phyloP scores from a whole-genome alignment of 352 stramenopile species.

The Globisporangium mamillatum region DNA sequence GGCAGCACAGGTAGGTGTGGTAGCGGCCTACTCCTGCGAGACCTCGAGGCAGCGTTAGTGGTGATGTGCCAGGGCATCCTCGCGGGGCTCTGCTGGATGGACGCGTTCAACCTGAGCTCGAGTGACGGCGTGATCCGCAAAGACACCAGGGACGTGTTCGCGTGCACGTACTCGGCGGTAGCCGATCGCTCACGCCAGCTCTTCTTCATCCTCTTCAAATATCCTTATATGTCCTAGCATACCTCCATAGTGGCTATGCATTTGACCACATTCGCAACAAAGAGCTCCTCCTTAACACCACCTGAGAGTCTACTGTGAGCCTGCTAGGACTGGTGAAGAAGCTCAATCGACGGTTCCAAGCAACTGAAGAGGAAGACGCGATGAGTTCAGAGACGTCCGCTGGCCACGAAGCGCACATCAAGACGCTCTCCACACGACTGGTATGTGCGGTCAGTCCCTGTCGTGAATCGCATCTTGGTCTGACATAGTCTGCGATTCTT shows the following conservation, averaged over 20 bases:
- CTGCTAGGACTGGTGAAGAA: constrained; percentile 50
- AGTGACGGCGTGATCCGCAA: constrained; percentile 17
- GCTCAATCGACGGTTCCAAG: constrained; percentile 22
- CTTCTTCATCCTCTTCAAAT: constrained; percentile 76
- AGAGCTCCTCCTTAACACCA: constrained; percentile 12
- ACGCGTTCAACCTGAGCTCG: constrained; percentile 49
- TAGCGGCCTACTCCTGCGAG: constrained; percentile 6
- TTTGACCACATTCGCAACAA: too few relatives aligned
- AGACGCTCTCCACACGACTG: constrained; percentile 24
- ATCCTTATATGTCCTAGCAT: constrained; percentile 19
- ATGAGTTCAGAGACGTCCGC: background rate
- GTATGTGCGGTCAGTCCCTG: constrained; percentile 9
- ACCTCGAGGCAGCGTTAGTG: constrained; percentile 40
- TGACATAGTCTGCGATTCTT: background rate
- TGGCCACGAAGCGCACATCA: background rate
- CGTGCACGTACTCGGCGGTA: constrained; percentile 54
- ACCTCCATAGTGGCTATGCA: too few relatives aligned
- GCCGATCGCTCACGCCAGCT: constrained; percentile 51
- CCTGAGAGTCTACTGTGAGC: constrained; percentile 33
- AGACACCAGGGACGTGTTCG: constrained; percentile 21
- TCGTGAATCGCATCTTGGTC: background rate
- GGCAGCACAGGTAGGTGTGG: background rate
- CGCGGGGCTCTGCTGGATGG: constrained; percentile 63
- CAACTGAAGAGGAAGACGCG: background rate
- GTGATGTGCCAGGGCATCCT: constrained; percentile 52